Conservation (phyloP, 495 filamentous ascomycete genomes). For the Gamarada debralockiae region DNA sequence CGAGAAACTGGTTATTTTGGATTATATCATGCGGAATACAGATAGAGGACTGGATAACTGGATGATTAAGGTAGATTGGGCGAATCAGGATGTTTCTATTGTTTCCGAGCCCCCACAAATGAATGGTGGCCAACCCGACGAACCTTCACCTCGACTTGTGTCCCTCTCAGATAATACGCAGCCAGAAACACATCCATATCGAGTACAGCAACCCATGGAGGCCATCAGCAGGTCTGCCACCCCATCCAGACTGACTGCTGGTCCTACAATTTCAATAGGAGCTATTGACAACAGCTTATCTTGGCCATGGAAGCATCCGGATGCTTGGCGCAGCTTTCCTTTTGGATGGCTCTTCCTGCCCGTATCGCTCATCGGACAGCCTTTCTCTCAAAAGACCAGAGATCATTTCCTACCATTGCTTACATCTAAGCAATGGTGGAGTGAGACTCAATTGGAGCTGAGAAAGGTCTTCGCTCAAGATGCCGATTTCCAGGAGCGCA, state of each 20-base stretch:
- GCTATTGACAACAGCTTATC: constrained; percentile 98
- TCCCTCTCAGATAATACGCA: constrained; percentile 41
- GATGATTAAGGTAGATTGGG: constrained; percentile 97
- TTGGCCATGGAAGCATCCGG: constrained; percentile 99
- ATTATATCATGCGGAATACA: constrained; percentile 99
- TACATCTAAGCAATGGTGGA: constrained; percentile 95
- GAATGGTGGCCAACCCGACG: constrained; percentile 50
- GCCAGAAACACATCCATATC: constrained; percentile 62
- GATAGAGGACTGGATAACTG: constrained; percentile 97
- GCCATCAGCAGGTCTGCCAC: constrained; percentile 60
- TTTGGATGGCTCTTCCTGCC: constrained; percentile 99
- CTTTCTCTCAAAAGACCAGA: constrained; percentile 87
- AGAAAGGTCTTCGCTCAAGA: constrained; percentile 85
- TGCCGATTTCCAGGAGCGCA: constrained; percentile 93
- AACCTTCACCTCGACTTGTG: constrained; percentile 56
- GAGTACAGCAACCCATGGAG: constrained; percentile 79
- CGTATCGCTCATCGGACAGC: constrained; percentile 92
- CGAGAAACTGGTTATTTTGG: constrained; percentile 95
- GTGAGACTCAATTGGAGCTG: constrained; percentile 82
- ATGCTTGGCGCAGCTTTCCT: constrained; percentile 87
- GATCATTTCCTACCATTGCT: constrained; percentile 92
- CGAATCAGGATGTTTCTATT: constrained; percentile 76
- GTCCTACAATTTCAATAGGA: constrained; percentile 70
- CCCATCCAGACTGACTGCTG: constrained; percentile 42
- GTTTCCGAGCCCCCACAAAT: constrained; percentile 75